Evolutionary conservation across 1,284 basidiomycete species (phyloP), one percentile per base, ranked within the genome.

Genomic region (Cryptococcus neoformans): DNA sequence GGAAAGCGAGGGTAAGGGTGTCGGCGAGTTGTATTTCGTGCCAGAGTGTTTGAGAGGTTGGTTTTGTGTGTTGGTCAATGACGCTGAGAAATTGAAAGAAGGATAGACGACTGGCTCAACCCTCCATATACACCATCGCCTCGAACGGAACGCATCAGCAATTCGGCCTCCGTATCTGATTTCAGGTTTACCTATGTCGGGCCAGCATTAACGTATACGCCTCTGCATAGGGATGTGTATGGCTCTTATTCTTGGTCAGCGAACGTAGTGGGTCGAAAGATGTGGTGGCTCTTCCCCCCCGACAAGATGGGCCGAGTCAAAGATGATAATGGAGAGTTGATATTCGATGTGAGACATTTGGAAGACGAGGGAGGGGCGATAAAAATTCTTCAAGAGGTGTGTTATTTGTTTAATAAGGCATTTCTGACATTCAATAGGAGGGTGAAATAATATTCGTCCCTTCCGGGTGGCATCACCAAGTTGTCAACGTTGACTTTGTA

Each of bases 161-260:
- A 44, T 9, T 50, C 58, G 11, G 49, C 63, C 0, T 62, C 68
- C 10, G 53, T 56, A 3, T 62, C 62, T 45, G 73, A 76, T 56
- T 76, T 75, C 53, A 66, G 74, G 12, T 76, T 69, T 66, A 75
- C 71, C 59, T 82, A 82, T 63, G 64, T 76, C 21, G 81, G 81
- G 7, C 77, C 78, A 3, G 49, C 58, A 4, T 72, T 73, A 2
- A 82, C 79, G 0, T 78, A 74, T 49, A 82, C 79, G 0, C 78
- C 75, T 1, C 56, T 81, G 0, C 80, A 82, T 54, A 75, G 81
- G 2, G 83, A 84, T 62, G 83, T 84, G 9, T 82, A 84, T 66
- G 79, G 76, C 4, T 81, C 80, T 11, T 84, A 84, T 65, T 82
- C 81, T 14, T 84, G 83, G 81, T 81, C 80, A 5, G 81, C 82